Evolutionary conservation across 163 green algal genomes (phyloP).

Genomic region (Chlorella variabilis): DNA sequence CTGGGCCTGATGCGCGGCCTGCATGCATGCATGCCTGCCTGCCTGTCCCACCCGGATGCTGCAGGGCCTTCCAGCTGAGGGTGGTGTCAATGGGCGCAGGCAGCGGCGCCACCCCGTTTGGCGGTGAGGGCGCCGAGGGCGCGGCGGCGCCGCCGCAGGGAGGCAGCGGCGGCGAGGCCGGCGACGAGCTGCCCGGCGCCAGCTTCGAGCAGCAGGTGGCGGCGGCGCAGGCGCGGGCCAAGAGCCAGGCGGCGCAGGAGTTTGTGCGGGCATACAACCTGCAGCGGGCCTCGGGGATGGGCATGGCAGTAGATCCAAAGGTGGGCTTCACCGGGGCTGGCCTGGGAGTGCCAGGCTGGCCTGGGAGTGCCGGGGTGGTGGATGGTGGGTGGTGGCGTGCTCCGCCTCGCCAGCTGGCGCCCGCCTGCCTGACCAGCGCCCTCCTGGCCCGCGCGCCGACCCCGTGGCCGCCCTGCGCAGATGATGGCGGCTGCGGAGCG

Average conservation of each 20-base stretch:
- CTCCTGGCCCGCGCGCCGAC: no score
- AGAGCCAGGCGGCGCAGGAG: constrained; percentile 43
- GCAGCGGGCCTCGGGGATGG: constrained; percentile 33
- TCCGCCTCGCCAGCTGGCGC: no score
- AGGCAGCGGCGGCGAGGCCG: not conserved
- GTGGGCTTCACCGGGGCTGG: not conserved
- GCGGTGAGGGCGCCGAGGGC: not conserved
- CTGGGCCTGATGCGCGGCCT: no score
- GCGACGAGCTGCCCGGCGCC: not conserved
- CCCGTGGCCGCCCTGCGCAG: not conserved
- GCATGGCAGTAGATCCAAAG: constrained; percentile 53
- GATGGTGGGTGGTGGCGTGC: no score
- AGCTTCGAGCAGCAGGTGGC: constrained; percentile 37
- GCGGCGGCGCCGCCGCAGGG: not conserved
- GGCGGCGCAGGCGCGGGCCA: constrained; percentile 42
- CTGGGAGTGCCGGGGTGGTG: no score
- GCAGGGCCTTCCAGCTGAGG: constrained; percentile 28
- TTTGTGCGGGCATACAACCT: constrained; percentile 52
- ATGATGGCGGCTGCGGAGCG: constrained; percentile 48
- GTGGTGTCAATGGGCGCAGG: constrained; percentile 16
- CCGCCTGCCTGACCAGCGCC: no score
- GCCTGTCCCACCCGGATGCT: no score
- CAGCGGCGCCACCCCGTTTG: not conserved
- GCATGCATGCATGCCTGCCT: no score
- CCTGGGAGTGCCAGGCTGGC: no score